Percentiles rank a stretch among this genome's conserved stretches.
phyloP scores from a whole-genome alignment of 108 stramenopile species.

The Parietichytrium sp. region DNA sequence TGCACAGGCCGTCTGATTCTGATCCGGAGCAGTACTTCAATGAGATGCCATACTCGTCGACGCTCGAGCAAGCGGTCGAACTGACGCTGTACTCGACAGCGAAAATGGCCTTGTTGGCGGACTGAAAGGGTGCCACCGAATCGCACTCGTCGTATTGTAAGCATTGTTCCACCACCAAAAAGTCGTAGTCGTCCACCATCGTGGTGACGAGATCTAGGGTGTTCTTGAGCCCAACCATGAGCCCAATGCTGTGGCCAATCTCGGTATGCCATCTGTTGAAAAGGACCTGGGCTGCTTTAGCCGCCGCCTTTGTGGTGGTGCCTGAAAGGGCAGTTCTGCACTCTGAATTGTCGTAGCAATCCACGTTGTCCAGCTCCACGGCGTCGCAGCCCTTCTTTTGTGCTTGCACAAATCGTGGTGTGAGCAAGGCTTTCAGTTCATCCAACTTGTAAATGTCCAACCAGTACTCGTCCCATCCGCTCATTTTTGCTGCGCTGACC shows the following conservation, averaged over 20 bases:
- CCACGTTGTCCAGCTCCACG: constrained; percentile 48
- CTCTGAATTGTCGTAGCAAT: constrained; percentile 43
- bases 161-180: constrained; percentile 47
- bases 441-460: constrained; percentile 40
- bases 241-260: not conserved
- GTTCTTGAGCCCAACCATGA: constrained; percentile 42
- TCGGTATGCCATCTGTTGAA: not conserved
- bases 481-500: not conserved
- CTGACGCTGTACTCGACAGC: not conserved
- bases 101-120: constrained; percentile 30
- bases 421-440: constrained; percentile 39
- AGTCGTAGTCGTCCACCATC: constrained; percentile 38
- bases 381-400: constrained; percentile 48
- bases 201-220: not conserved
- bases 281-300: not conserved
- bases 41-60: not conserved
- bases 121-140: not conserved
- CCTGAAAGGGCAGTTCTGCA: not conserved
- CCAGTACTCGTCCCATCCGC: constrained; percentile 45
- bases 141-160: constrained; percentile 43
- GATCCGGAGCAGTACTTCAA: not conserved
- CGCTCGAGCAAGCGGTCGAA: not conserved
- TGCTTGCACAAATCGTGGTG: constrained; percentile 41
- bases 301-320: not conserved
- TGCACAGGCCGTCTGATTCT: not conserved